Percentiles rank a stretch among this genome's conserved stretches.
phyloP scores from a whole-genome alignment of 2,329 filamentous ascomycete species.

The Aureobasidium melanogenum region DNA sequence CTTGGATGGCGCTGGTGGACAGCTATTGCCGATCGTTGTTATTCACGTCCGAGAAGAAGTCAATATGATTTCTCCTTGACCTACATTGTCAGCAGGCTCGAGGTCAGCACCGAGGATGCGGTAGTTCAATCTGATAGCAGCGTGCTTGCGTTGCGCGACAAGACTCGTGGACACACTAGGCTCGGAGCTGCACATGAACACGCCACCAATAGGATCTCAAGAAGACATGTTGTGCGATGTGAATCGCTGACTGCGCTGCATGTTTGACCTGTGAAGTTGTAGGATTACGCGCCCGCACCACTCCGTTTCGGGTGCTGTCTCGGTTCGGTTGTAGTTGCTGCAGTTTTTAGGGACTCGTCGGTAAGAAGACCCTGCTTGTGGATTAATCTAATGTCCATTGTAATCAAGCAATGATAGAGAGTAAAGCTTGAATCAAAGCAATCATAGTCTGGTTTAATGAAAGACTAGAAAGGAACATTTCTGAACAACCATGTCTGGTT shows the following conservation, averaged over 20 bases:
- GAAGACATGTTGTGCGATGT: slow-evolving; percentile 6
- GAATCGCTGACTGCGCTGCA: slow-evolving; percentile 2
- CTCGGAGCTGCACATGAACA: not conserved
- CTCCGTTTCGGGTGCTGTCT: not conserved
- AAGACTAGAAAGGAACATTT: not conserved
- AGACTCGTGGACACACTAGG: not conserved
- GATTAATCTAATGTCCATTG: not conserved
- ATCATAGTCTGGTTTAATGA: not conserved
- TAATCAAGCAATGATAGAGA: not conserved
- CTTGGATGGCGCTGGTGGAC: not conserved
- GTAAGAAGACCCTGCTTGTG: not conserved
- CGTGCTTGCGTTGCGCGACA: not conserved
- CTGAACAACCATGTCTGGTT: not conserved
- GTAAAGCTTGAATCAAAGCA: not conserved
- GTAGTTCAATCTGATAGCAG: not conserved
- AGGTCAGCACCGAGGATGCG: not conserved
- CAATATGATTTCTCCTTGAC: not conserved
- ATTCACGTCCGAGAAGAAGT: not conserved
- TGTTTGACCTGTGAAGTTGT: slow-evolving; percentile 5
- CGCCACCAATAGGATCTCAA: not conserved
- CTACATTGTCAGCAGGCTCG: not conserved
- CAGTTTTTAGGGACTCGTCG: not conserved
- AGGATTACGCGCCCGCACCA: slow-evolving; percentile 2
- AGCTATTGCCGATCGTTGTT: not conserved
- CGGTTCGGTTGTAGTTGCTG: not conserved